These are phyloP conservation scores for Boeremia lycopersici DNA, from an alignment of 2,329 filamentous ascomycete genomes.

Conservation along the genomic window DNA sequence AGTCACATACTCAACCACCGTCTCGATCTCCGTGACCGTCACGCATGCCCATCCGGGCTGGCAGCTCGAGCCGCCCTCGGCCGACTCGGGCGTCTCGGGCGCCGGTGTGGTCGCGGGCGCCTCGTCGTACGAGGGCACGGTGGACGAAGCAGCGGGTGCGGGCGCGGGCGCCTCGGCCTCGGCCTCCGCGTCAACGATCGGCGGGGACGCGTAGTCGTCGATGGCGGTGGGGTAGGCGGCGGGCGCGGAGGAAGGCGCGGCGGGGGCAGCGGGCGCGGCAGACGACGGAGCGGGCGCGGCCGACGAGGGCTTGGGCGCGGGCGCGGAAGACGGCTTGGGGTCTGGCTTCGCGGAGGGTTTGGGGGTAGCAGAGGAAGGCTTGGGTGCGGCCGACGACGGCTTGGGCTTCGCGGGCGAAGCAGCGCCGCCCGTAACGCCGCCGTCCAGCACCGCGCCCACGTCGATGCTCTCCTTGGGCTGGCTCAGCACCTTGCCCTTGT, in stretches of 20 bases:
- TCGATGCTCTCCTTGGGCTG: conserved; percentile 37
- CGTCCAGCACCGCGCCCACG: conserved; percentile 34
- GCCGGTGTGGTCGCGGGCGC: conserved; percentile 29
- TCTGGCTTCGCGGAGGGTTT: too few relatives aligned
- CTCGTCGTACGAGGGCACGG: conserved; percentile 19
- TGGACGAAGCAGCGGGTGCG: conserved; percentile 3
- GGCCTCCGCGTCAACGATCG: conserved; percentile 5
- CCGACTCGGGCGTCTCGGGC: neutral
- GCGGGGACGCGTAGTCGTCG: conserved; percentile 15
- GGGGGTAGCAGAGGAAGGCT: neutral
- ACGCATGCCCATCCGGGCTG: conserved; percentile 33
- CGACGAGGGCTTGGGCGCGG: conserved; percentile 1
- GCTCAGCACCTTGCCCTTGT: conserved; percentile 50
- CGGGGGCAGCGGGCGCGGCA: conserved; percentile 3
- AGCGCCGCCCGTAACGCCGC: conserved; percentile 8
- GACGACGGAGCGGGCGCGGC: neutral
- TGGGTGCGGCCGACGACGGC: neutral
- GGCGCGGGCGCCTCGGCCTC: conserved; percentile 3
- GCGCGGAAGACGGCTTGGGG: conserved; percentile 2
- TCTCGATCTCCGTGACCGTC: conserved; percentile 27
- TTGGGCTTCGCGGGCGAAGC: conserved; percentile 1
- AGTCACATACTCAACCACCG: conserved; percentile 36
- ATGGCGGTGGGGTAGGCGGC: conserved; percentile 13
- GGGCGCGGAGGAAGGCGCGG: neutral
- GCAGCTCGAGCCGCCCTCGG: conserved; percentile 16